Conservation (phyloP, 2,329 filamentous ascomycete species). For the Hypoxylon sp. region DNA sequence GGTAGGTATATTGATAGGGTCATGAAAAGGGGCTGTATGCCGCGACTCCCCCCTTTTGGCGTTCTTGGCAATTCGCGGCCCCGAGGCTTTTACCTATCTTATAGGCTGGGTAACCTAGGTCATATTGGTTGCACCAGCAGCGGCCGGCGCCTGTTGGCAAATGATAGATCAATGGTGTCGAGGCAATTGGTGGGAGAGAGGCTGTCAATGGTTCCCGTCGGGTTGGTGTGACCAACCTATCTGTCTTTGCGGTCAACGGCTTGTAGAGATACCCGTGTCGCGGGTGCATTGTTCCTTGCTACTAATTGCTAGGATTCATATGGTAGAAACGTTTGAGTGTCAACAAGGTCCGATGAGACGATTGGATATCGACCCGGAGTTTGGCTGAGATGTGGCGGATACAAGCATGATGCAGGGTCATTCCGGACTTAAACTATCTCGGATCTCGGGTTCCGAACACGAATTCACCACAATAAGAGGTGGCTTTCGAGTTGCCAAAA, state of each 20-base stretch:
- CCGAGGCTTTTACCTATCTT: too few relatives aligned
- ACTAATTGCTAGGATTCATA: constrained; percentile 4
- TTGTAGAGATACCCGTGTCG: neutral
- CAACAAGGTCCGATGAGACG: constrained; percentile 11
- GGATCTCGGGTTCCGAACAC: constrained; percentile 35
- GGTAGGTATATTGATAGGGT: neutral
- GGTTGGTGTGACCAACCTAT: too few relatives aligned
- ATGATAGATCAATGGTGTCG: too few relatives aligned
- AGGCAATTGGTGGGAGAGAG: too few relatives aligned
- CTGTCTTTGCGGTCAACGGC: too few relatives aligned
- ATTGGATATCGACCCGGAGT: constrained; percentile 20
- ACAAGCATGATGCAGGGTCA: constrained; percentile 21
- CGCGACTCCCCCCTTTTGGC: too few relatives aligned
- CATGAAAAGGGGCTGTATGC: neutral
- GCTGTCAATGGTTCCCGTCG: too few relatives aligned
- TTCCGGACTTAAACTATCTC: constrained; percentile 18
- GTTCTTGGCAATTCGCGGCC: too few relatives aligned
- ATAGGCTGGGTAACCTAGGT: too few relatives aligned
- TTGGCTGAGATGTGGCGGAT: constrained; percentile 19
- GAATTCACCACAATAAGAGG: too few relatives aligned
- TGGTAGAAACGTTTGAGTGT: constrained; percentile 10
- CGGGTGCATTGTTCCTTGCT: constrained; percentile 3
- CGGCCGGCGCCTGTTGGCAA: too few relatives aligned
- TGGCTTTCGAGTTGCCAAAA: constrained; percentile 4
- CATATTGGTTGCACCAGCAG: too few relatives aligned